Evolutionary conservation across 2,329 filamentous ascomycete genomes (phyloP), one percentile per base, ranked within the genome.

Genomic region (Aspergillus proliferans): DNA sequence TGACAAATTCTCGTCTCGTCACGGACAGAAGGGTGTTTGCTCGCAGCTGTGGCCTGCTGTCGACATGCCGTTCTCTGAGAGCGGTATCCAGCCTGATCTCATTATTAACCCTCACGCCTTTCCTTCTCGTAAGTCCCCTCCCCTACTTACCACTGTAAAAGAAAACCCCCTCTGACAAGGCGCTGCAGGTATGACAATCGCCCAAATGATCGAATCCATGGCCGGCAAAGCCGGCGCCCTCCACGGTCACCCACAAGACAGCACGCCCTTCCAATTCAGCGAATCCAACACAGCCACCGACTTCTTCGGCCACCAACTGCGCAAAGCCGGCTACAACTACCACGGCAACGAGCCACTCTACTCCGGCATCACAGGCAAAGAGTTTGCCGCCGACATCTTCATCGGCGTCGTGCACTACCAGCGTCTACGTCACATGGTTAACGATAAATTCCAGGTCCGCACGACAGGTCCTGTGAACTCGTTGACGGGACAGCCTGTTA

Each of bases 71-170:
- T 98, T 97, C 72, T 90, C 88, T 2, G 93, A 98, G 73, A 88
- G 87, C 5, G 93, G 93, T 47, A 97, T 98, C 52, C 91, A 96
- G 65, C 93, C 93, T 8, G 93, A 98, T 71, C 80, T 95, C 62
- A 98, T 98, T 71, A 98, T 98, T 78, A 98, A 98, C 74, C 93
- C 93, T 38, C 93, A 98, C 79, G 93, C 93, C 65, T 98, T 98
- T 80, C 93, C 93, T 6, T 97, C 92, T 42, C 91, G 93, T 72
- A 62, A 60, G 67, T 57, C 24, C 34, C 14, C 3, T 9, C 6
- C 10, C 41, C n/a, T 1, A 15, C 3, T 9, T n/a, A 26, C 14
- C 10, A 39, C 10, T 2, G 1, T 38, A 21, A 39, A 10, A 2
- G 2, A 38, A 26, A 24, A 4, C 12, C 5, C 6, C 14, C 6